phyloP scores from a whole-genome alignment of 495 filamentous ascomycete species.

The Daldinia loculata region DNA sequence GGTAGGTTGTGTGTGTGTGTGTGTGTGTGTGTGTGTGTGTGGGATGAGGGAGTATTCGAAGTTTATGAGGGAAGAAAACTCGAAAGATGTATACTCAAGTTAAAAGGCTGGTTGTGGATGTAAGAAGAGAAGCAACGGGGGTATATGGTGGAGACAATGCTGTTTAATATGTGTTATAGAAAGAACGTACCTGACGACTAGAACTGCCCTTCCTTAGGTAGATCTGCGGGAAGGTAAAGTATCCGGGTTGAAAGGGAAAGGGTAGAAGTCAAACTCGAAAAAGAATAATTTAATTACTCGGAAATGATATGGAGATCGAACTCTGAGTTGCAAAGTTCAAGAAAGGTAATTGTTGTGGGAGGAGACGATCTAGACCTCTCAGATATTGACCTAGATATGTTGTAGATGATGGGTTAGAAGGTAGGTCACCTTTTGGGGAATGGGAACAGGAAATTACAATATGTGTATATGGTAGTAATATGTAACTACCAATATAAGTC shows the following conservation, averaged over 20 bases:
- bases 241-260: background rate
- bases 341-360: background rate
- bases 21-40: too few relatives aligned
- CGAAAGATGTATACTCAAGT: background rate
- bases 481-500: background rate
- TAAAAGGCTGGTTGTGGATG: background rate
- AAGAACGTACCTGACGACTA: background rate
- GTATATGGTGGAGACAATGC: background rate
- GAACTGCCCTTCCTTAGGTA: background rate
- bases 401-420: background rate
- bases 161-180: background rate
- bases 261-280: background rate
- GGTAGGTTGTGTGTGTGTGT: too few relatives aligned
- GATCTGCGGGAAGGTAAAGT: background rate
- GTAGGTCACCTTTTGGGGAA: background rate
- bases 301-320: background rate
- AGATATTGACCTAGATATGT: background rate
- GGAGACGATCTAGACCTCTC: background rate
- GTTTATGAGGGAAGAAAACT: background rate
- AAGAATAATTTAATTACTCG: background rate
- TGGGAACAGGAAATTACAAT: background rate
- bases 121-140: background rate
- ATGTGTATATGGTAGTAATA: background rate
- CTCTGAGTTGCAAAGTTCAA: background rate
- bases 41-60: background rate